These are phyloP conservation scores for Truncatella angustata DNA, from an alignment of 2,329 filamentous ascomycete genomes.

Conservation along the genomic window DNA sequence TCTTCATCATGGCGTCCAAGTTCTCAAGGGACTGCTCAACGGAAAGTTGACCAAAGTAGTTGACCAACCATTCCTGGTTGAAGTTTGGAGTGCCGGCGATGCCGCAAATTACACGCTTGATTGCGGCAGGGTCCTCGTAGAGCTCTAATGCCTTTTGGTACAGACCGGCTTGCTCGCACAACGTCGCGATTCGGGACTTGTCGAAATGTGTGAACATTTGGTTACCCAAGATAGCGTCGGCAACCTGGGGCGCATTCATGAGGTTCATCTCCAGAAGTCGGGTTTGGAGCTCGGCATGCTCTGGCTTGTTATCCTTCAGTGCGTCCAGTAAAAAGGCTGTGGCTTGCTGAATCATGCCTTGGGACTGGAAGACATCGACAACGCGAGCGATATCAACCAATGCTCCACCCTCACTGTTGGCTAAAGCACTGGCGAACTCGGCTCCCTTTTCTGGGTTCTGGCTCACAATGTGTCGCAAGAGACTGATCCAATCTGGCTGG, in stretches of 20 bases:
- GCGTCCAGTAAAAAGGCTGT: conserved; percentile 98
- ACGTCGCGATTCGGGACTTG: conserved; percentile 78
- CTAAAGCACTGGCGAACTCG: conserved; percentile 90
- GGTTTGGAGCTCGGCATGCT: conserved; percentile 91
- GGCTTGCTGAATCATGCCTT: conserved; percentile 96
- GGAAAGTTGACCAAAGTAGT: conserved; percentile 90
- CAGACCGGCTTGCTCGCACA: conserved; percentile 92
- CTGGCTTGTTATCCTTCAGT: conserved; percentile 89
- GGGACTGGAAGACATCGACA: conserved; percentile 96
- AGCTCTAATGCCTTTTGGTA: conserved; percentile 87
- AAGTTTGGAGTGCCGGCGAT: conserved; percentile 81
- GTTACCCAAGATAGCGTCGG: conserved; percentile 95
- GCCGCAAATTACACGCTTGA: conserved; percentile 88
- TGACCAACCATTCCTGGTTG: conserved; percentile 85
- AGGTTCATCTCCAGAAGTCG: conserved; percentile 97
- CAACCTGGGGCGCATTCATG: conserved; percentile 92
- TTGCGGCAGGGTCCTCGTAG: conserved; percentile 82
- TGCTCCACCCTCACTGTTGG: conserved; percentile 82
- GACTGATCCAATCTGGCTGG: conserved; percentile 89
- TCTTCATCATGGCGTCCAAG: conserved; percentile 92
- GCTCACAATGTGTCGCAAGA: conserved; percentile 89
- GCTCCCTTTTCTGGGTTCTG: conserved; percentile 90
- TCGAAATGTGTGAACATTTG: conserved; percentile 99
- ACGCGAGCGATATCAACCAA: conserved; percentile 92
- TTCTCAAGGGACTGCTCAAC: conserved; percentile 94